Evolutionary conservation across 2,329 filamentous ascomycete genomes (phyloP), one percentile per base, ranked within the genome.

Genomic region (Ophiostoma piceae): DNA sequence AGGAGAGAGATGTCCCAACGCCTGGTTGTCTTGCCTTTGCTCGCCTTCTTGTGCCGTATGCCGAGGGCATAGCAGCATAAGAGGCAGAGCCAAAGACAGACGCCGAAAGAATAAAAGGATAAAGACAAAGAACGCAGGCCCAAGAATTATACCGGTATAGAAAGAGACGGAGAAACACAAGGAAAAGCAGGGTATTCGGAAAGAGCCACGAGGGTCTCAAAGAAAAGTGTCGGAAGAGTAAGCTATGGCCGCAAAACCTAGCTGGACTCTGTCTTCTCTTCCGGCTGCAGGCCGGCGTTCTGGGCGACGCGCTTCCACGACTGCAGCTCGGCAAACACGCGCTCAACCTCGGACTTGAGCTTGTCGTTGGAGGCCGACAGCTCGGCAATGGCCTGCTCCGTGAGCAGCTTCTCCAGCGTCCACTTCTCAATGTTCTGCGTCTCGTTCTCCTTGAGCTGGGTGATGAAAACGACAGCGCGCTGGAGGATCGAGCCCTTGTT

Each of bases 401-500:
- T 94, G 54, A 95, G 84, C 54, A 96, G 85, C 81, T 98, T 98
- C 80, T 95, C 92, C 37, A 95, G 83, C 3, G 92, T 94, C 91
- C 92, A 95, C 80, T 97, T 93, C 78, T 97, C 94, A 73, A 96
- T 93, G 78, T 97, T 97, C 73, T 95, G 91, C 19, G 91, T 88
- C 78, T 97, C 94, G 75, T 97, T 96, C 78, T 97, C 93, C 78
- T 95, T 96, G 54, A 99, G 86, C 77, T 97, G 93, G 12, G 89
- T 91, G 77, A 99, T 98, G 82, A 97, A 98, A 73, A 92, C 89
- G 11, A 97, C 94, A 0, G 95, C 93, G 43, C 94, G 92, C 77
- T 96, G 92, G 51, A 99, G 83, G 73, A 99, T 98, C 2, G 93
- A 96, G 0, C 95, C 95, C 81, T 99, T 99, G 83, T 99, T 98